phyloP scores from a whole-genome alignment of 2,329 filamentous ascomycete species.

The Pseudogymnoascus sp. region DNA sequence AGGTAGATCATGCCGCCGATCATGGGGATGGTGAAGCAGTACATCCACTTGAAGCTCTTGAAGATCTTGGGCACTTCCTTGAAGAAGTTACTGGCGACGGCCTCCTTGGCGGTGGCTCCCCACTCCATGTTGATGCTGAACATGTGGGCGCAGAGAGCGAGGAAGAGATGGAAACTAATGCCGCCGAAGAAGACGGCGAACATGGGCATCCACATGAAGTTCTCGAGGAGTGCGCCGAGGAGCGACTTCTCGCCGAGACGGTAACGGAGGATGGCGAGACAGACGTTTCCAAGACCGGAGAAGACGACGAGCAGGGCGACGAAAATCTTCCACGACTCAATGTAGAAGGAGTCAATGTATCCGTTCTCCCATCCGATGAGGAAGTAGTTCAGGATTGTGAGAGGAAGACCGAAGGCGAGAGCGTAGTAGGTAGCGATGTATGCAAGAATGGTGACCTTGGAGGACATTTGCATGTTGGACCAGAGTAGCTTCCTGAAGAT shows the following conservation, averaged over 20 bases:
- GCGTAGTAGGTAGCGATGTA: slow-evolving; percentile 59
- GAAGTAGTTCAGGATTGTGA: slow-evolving; percentile 64
- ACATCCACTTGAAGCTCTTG: slow-evolving; percentile 49
- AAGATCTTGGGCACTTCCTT: slow-evolving; percentile 49
- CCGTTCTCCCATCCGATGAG: slow-evolving; percentile 65
- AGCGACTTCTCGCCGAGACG: slow-evolving; percentile 48
- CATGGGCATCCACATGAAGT: slow-evolving; percentile 45
- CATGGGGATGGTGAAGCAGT: slow-evolving; percentile 19
- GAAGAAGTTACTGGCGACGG: slow-evolving; percentile 49
- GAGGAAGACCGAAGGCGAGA: slow-evolving; percentile 58
- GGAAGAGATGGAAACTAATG: slow-evolving; percentile 35
- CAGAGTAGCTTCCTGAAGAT: slow-evolving; percentile 55
- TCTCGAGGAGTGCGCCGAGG: slow-evolving; percentile 43
- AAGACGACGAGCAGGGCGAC: slow-evolving; percentile 59
- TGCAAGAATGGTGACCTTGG: slow-evolving; percentile 64
- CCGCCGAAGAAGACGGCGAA: slow-evolving; percentile 39
- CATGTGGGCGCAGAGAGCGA: slow-evolving; percentile 36
- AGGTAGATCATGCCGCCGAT: slow-evolving; percentile 24
- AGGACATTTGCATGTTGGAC: slow-evolving; percentile 55
- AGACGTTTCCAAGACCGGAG: slow-evolving; percentile 51
- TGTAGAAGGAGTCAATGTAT: slow-evolving; percentile 58
- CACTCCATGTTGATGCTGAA: slow-evolving; percentile 38
- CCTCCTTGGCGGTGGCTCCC: slow-evolving; percentile 54
- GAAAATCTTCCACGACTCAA: slow-evolving; percentile 59
- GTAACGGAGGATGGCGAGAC: slow-evolving; percentile 54